Conservation (phyloP, 495 filamentous ascomycete genomes). For the Tuber borchii region DNA sequence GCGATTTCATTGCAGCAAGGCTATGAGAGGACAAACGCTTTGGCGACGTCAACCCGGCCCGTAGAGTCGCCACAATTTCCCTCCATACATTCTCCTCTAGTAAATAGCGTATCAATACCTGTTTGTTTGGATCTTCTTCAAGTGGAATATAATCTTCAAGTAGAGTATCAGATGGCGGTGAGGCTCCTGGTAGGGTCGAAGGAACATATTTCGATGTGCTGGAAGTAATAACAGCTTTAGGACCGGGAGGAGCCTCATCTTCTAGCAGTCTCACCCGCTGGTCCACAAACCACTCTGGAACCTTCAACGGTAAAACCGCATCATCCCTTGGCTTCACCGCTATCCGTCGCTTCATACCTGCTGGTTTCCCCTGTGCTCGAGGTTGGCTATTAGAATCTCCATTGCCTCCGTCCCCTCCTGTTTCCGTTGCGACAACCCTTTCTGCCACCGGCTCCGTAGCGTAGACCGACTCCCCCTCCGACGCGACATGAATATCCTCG, state of each 20-base stretch:
- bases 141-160: constrained; percentile 1
- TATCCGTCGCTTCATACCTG: constrained; percentile 24
- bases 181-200: not conserved
- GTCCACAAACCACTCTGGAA: constrained; percentile 40
- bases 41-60: constrained; percentile 40
- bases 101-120: constrained; percentile 29
- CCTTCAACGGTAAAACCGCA: constrained; percentile 21
- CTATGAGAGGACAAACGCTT: constrained; percentile 37
- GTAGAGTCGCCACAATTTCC: constrained; percentile 39
- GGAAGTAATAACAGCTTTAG: constrained; percentile 20
- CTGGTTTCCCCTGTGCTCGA: constrained; percentile 28
- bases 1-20: constrained; percentile 53
- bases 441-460: constrained; percentile 18
- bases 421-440: constrained; percentile 4
- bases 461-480: constrained; percentile 20
- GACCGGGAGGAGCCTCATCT: constrained; percentile 16
- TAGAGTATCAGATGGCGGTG: not conserved
- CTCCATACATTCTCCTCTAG: constrained; percentile 41
- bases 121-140: constrained; percentile 11
- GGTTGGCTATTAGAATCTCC: constrained; percentile 24
- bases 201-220: not conserved
- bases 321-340: constrained; percentile 6
- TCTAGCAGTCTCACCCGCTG: constrained; percentile 34
- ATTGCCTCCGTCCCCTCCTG: constrained; percentile 17
- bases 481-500: constrained; percentile 13